Conservation (phyloP, 2,329 filamentous ascomycete species). For the Didymella arachidicola region DNA sequence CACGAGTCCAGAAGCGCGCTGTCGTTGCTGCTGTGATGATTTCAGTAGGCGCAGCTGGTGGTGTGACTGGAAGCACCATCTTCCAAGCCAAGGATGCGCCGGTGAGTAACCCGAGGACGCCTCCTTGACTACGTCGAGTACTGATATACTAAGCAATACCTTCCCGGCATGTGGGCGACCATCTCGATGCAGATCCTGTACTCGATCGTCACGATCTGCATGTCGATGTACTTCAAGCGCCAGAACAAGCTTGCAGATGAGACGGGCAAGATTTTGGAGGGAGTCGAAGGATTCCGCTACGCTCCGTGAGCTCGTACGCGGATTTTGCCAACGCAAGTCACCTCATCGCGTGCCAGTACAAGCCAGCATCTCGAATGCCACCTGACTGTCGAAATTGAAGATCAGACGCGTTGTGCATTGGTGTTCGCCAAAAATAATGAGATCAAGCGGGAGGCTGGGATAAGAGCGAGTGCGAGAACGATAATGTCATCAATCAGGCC, state of each 20-base stretch:
- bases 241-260: slow-evolving; percentile 36
- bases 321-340: background rate
- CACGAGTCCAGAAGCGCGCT: slow-evolving; percentile 40
- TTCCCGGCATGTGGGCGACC: slow-evolving; percentile 42
- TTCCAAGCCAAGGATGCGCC: slow-evolving; percentile 38
- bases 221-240: slow-evolving; percentile 37
- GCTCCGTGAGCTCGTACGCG: slow-evolving; percentile 23
- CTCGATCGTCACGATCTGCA: slow-evolving; percentile 31
- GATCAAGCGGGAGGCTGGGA: background rate
- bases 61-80: slow-evolving; percentile 38
- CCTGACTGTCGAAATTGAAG: background rate
- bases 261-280: slow-evolving; percentile 32
- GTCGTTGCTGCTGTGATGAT: slow-evolving; percentile 44
- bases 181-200: slow-evolving; percentile 38
- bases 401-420: background rate
- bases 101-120: slow-evolving; percentile 17
- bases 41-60: slow-evolving; percentile 35
- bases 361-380: background rate
- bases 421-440: background rate
- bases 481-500: slow-evolving; percentile 1
- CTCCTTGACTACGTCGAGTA: too few relatives aligned
- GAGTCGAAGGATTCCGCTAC: slow-evolving; percentile 40
- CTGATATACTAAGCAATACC: slow-evolving; percentile 27
- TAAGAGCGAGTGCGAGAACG: slow-evolving; percentile 2
- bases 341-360: background rate